Base-by-base conservation (phyloP, 75 land plant species). In the Chamaecyparis obtusa region DNA sequence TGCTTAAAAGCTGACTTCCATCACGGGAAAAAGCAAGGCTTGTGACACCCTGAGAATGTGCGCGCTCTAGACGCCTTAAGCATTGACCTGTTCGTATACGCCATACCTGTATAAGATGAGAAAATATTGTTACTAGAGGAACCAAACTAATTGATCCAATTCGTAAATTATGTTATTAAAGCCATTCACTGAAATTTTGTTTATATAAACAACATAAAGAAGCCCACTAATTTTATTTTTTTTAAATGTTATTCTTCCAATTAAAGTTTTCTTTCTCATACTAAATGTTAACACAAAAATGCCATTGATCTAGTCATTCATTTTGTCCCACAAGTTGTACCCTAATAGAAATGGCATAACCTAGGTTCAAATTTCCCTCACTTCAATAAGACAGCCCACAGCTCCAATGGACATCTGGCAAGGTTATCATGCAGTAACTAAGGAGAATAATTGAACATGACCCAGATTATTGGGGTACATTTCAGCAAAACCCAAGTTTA, bases 81-180 rank as follows among this genome's bases (percentile, higher is more conserved):
- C 99, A 95, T 85, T 98, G 99, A 49, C 99, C 99, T 56, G 99
- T 97, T 83, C 99, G 93, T 56, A 98, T 90, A 89, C 99, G 94
- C 99, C 99, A 98, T 54, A 98, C 96, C 99, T 97, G 92, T 56
- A 89, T 79, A 60, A 64, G 46, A 64, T 85, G 83, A 81, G 83
- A 46, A 46, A 46, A 27, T 46, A 44, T 46, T 81, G 51, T 49
- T 81, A 27, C 83, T 81, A 39, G 4, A 74, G 76, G 36, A 33
- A 32, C 36, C 76, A 74, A 74, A 5, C 10, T 2, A 74, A 74
- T 10, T 33, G 15, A 33, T 74, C 15, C 76, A 74, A 74, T 33
- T 8, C 2, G 33, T 74, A 3, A 33, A 30, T 74, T 33, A 33
- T 2, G 16, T 15, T 36, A 33, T 7, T 74, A 74, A 33, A 74